phyloP scores from a whole-genome alignment of 1,139 yeast genomes.

The Pichia cactophila region DNA sequence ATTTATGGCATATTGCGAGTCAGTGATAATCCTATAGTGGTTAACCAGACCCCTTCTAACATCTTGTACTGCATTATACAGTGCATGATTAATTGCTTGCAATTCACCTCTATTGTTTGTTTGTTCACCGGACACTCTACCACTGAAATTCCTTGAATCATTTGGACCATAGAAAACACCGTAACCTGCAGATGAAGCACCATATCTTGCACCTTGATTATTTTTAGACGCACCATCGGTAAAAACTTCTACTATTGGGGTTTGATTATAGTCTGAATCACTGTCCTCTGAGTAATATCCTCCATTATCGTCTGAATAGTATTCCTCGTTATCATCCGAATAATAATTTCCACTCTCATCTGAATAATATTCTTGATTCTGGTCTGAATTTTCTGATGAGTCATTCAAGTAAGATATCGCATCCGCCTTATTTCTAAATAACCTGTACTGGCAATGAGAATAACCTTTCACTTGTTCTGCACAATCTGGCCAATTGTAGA shows the following conservation, averaged over 20 bases:
- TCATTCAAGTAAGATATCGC: conserved; percentile 11
- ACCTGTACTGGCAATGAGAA: conserved; percentile 13
- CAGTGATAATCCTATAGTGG: conserved; percentile 32
- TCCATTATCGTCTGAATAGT: too few relatives aligned
- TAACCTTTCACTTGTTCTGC: conserved; percentile 14
- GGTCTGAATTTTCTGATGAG: too few relatives aligned
- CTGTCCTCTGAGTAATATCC: too few relatives aligned
- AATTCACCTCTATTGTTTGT: conserved; percentile 84
- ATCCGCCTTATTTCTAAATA: conserved; percentile 12
- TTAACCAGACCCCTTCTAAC: neutral
- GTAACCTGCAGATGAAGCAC: conserved; percentile 46
- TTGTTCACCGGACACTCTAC: conserved; percentile 45
- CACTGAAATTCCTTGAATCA: conserved; percentile 34
- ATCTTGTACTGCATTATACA: conserved; percentile 32
- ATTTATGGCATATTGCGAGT: conserved; percentile 49
- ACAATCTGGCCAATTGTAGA: conserved; percentile 15
- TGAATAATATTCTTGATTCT: too few relatives aligned
- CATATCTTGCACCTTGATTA: conserved; percentile 20
- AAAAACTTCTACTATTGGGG: conserved; percentile 31
- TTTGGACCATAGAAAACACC: conserved; percentile 63
- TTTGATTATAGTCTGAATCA: neutral
- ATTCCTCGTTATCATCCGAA: too few relatives aligned
- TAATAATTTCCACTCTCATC: too few relatives aligned
- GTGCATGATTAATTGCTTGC: conserved; percentile 53
- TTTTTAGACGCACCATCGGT: conserved; percentile 63